These are phyloP conservation scores for Eucalyptus erythrocorys DNA, from an alignment of 345 rosid genomes.

Conservation along the genomic window DNA sequence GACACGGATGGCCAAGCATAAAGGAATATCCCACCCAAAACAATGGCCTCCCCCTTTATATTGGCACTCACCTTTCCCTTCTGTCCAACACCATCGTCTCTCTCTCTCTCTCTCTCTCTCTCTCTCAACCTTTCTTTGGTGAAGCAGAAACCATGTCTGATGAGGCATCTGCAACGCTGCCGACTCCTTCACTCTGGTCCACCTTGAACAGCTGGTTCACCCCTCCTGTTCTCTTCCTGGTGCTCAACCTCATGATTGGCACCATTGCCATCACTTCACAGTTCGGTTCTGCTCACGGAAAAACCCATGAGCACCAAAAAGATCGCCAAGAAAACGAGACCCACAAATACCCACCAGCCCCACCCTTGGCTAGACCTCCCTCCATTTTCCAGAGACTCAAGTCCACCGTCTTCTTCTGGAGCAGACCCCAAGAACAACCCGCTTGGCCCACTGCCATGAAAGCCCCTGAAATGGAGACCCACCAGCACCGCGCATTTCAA, in stretches of 20 bases:
- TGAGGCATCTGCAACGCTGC: not conserved
- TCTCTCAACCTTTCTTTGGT: not conserved
- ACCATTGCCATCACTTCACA: not conserved
- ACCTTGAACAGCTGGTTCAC: not conserved
- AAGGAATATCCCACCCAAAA: not conserved
- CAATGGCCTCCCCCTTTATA: not conserved
- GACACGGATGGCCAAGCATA: not conserved
- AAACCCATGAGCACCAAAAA: not conserved
- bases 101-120: not conserved
- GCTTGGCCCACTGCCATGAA: not conserved
- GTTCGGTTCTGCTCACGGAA: not conserved
- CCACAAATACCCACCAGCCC: not conserved
- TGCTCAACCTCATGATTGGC: slow-evolving; percentile 5
- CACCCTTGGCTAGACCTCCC: not conserved
- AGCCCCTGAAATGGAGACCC: not conserved
- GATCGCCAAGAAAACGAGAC: not conserved
- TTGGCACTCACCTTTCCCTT: not conserved
- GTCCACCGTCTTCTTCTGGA: not conserved
- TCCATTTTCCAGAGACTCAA: not conserved
- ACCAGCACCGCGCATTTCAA: not conserved
- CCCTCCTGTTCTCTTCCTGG: not conserved
- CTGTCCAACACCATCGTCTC: not conserved
- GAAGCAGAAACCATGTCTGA: not conserved
- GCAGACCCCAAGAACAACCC: not conserved
- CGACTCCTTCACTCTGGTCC: not conserved